Conservation (phyloP, 2,329 filamentous ascomycete species). For the Verticillium nubilum region DNA sequence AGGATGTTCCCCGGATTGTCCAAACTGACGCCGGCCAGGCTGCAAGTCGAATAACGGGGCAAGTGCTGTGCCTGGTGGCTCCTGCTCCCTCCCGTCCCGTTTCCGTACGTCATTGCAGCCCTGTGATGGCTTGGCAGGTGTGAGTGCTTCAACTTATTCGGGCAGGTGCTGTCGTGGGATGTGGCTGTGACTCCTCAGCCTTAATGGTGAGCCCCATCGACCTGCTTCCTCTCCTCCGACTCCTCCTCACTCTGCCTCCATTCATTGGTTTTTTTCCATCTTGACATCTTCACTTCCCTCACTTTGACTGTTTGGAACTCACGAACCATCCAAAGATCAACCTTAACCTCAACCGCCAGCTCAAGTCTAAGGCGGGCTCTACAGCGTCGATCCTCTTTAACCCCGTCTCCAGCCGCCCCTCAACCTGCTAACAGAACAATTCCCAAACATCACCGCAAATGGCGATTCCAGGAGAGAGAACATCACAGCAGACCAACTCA, state of each 20-base stretch:
- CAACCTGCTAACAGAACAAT: too few species aligned
- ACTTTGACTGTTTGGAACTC: too few species aligned
- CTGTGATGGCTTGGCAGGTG: not conserved
- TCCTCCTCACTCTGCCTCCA: not conserved
- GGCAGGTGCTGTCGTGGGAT: not conserved
- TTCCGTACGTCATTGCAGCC: not conserved
- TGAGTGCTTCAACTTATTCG: not conserved
- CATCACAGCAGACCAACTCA: too few species aligned
- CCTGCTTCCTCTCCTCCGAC: not conserved
- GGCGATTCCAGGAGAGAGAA: too few species aligned
- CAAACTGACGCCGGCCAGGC: too few species aligned
- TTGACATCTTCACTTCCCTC: not conserved
- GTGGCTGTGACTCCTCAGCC: not conserved
- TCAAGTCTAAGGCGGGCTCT: too few species aligned
- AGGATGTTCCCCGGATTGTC: not conserved
- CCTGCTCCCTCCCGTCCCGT: not conserved
- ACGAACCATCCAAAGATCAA: too few species aligned
- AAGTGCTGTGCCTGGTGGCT: not conserved
- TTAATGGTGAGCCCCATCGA: not conserved
- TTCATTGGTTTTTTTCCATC: not conserved
- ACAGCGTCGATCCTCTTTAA: too few species aligned
- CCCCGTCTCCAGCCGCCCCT: too few species aligned
- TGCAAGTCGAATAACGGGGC: not conserved
- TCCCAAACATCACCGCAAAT: too few species aligned
- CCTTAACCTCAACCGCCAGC: too few species aligned